Evolutionary conservation across 148 eudicot genomes (phyloP), one percentile per base, ranked within the genome.

Genomic region (Fagopyrum homotropicum): DNA sequence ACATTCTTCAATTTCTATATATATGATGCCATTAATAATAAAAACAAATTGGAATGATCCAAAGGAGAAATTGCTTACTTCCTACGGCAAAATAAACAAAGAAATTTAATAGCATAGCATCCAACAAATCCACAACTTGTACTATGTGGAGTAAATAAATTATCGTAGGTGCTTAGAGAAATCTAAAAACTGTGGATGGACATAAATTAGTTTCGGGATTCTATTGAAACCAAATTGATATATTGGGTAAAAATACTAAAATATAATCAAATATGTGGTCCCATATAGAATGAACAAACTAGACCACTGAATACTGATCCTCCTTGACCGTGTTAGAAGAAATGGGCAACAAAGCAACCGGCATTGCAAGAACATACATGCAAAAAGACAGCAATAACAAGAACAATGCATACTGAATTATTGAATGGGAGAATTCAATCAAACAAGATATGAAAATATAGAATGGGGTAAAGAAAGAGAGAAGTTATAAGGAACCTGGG

Each of bases 401-500:
- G 49, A 9, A 17, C 9, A 64, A 64, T 4, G 59, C 5, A 61
- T 19, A 15, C 16, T 68, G 8, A 35, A 40, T 68, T 7, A 68
- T 57, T 57, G 64, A 68, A 68, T 35, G 72, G 17, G 12, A 68
- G 40, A 35, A 35, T 35, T 35, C 40, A 35, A 19, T 12, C 6
- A 16, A 68, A 9, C 47, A 5, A 69, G 56, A 75, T 81, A 45
- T 54, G 44, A 22, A 11, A 75, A 45, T 44, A 46, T 49, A 6
- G 63, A 69, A 76, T 75, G 49, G 14, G 26, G 60, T n/a, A 69
- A 70, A 75, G 0, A n/a, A 35, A 48, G 61, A 72, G 55, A 50
- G 57, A 77, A 19, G 61, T 59, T 46, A 22, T 22, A 46, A 50
- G 61, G 83, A 83, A 94, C 98, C 98, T 94, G 98, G 9, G 96